Conservation (phyloP, 139 green algal species). For the Tetradesmus lagerheimii region DNA sequence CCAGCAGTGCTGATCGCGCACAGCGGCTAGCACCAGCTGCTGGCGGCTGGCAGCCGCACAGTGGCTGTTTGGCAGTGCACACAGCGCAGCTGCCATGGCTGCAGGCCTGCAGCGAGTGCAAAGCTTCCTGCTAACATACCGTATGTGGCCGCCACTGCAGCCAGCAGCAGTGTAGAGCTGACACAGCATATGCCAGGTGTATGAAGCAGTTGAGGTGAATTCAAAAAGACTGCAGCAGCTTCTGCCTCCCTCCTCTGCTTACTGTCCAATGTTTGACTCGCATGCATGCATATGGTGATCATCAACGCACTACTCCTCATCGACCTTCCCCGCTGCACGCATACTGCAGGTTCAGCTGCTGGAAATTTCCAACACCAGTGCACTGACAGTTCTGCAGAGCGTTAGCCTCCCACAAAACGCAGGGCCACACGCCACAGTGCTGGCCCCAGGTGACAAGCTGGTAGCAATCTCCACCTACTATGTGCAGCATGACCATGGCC, state of each 20-base stretch:
- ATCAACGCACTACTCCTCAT: neutral
- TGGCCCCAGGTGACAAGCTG: constrained; percentile 2
- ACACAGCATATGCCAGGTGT: neutral
- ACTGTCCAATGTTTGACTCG: too few species aligned
- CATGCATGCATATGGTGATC: neutral
- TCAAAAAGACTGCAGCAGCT: too few species aligned
- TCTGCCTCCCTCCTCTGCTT: neutral
- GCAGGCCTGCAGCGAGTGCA: too few species aligned
- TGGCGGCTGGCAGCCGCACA: too few species aligned
- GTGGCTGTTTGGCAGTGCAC: too few species aligned
- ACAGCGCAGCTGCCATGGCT: too few species aligned
- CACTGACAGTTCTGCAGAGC: neutral
- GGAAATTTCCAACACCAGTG: constrained; percentile 14
- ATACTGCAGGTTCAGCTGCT: constrained; percentile 25
- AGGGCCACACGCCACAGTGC: constrained; percentile 35
- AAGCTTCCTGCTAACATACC: too few species aligned
- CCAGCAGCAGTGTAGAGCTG: neutral
- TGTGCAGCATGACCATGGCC: constrained; percentile 18
- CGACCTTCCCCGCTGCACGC: neutral
- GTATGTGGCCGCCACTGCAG: neutral
- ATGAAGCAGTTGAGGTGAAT: too few species aligned
- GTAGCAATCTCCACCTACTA: constrained; percentile 40
- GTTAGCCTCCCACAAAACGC: neutral
- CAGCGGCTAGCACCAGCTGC: too few species aligned
- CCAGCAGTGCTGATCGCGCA: neutral